Evolutionary conservation across 2,329 filamentous ascomycete species (phyloP), one percentile per base, ranked within the genome.

Genomic region (Fusarium sambucinum): DNA sequence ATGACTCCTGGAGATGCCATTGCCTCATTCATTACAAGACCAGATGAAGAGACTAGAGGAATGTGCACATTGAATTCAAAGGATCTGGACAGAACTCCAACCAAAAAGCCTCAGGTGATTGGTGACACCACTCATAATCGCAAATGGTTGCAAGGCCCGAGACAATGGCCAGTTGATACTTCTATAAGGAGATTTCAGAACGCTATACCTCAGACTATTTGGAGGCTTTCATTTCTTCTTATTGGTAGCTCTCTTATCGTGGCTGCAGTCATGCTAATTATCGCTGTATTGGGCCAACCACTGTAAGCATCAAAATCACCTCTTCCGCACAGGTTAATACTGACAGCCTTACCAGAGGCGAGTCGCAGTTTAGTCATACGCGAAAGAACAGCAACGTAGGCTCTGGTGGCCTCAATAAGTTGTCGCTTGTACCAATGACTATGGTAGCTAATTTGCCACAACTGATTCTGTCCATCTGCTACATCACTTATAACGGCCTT

Each of bases 1-100:
- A 56, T 71, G 48, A 71, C 68, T 1, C 58, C 65, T 0, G 68
- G 68, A 19, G 68, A 71, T 48, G 68, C 68, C 0, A 66, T 71
- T 2, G 59, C 65, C 14, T 71, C 68, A 4, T 71, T 71, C 6
- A 62, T 71, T 0, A 25, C 48, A 1, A 66, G 6, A 0, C 63
- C 59, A 0, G 67, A 70, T 32, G 42, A 68, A 2, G 57, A 68
- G 37, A 71, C 68, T 5, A 52, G 19, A 3, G 64, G 50, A 0
- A 71, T 71, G 67, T 71, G 67, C 19, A 55, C 62, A 0, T 16
- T 69, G 5, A 65, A 38, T 1, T 19, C 52, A 27, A 13, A 25
- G 1, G 66, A 69, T 27, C 5, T 69, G 1, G 61, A 40, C 5
- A 58, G 23, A 25, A 25, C 4, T 25, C 9, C n/a, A 16, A 4